Evolutionary conservation across 352 stramenopile species (phyloP).

Genomic region (Globisporangium nunn): DNA sequence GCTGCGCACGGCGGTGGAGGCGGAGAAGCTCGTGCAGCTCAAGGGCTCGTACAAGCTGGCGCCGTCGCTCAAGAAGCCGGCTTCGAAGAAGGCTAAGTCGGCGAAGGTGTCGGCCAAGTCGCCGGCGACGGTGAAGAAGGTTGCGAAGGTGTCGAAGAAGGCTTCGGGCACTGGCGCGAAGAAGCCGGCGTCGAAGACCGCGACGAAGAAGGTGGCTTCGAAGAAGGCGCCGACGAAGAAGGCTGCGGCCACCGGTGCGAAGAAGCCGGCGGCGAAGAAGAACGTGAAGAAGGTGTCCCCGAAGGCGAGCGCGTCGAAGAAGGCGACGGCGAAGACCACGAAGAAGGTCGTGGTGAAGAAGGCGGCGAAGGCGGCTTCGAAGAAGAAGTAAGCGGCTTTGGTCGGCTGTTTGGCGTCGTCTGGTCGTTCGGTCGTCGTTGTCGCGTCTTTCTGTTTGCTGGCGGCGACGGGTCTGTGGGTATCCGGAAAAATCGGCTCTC

Average conservation of each 20-base stretch:
- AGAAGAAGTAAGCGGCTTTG: conserved; percentile 41
- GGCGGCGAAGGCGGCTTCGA: conserved; percentile 16
- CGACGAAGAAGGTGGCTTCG: conserved; percentile 52
- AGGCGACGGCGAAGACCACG: conserved; percentile 19
- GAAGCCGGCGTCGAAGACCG: conserved; percentile 22
- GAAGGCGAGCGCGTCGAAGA: conserved; percentile 27
- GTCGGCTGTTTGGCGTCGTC: conserved; percentile 16
- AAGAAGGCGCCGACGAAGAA: conserved; percentile 73
- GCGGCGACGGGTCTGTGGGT: not conserved
- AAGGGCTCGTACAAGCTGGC: conserved; percentile 84
- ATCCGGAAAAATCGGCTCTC: not conserved
- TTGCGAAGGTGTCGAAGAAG: conserved; percentile 50
- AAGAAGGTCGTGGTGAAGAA: conserved; percentile 31
- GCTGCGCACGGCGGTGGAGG: conserved; percentile 83
- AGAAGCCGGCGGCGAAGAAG: conserved; percentile 30
- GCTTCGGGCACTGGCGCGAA: conserved; percentile 14
- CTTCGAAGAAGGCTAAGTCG: conserved; percentile 50
- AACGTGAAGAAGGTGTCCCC: conserved; percentile 25
- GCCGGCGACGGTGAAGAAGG: conserved; percentile 38
- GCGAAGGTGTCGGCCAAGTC: conserved; percentile 54
- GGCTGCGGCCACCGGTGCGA: conserved; percentile 17
- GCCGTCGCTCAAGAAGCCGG: conserved; percentile 55
- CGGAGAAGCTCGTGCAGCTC: conserved; percentile 82
- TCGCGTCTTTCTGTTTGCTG: not conserved
- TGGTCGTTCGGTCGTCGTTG: conserved; percentile 19